These are phyloP conservation scores for Lyophyllum semitale DNA, from an alignment of 768 basidiomycete species.

Conservation along the genomic window DNA sequence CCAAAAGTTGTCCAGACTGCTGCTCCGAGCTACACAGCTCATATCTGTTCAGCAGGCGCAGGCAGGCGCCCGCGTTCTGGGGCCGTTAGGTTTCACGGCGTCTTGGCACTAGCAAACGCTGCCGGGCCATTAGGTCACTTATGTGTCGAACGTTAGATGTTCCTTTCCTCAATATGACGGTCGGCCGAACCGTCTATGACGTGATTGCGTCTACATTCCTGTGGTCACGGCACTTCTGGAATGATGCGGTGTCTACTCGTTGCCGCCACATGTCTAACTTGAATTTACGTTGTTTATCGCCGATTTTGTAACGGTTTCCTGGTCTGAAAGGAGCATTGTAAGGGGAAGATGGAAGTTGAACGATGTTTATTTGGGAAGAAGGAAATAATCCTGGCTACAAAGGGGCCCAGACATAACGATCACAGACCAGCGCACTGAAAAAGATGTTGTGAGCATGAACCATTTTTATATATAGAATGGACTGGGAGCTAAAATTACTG, in stretches of 20 bases:
- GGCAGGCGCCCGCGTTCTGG: background rate
- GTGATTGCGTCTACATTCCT: background rate
- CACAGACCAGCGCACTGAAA: no score
- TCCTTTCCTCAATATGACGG: background rate
- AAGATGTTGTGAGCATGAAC: no score
- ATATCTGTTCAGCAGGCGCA: background rate
- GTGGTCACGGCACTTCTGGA: background rate
- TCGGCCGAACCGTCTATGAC: constrained; percentile 1
- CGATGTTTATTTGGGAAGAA: background rate
- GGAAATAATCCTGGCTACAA: background rate
- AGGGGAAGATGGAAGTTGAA: background rate
- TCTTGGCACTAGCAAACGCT: background rate
- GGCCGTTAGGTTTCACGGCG: background rate
- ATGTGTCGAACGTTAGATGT: background rate
- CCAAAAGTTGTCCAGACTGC: background rate
- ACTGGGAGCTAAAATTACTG: no score
- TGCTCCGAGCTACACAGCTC: background rate
- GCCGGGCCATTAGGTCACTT: background rate
- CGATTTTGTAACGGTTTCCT: background rate
- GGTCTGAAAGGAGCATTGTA: background rate
- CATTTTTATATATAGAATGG: no score
- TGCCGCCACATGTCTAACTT: constrained; percentile 2
- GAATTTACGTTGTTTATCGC: background rate
- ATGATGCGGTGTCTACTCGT: constrained; percentile 1
- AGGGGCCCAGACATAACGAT: no score